Evolutionary conservation across 257 asterid species (phyloP).

Genomic region (Thymus quinquecostatus): DNA sequence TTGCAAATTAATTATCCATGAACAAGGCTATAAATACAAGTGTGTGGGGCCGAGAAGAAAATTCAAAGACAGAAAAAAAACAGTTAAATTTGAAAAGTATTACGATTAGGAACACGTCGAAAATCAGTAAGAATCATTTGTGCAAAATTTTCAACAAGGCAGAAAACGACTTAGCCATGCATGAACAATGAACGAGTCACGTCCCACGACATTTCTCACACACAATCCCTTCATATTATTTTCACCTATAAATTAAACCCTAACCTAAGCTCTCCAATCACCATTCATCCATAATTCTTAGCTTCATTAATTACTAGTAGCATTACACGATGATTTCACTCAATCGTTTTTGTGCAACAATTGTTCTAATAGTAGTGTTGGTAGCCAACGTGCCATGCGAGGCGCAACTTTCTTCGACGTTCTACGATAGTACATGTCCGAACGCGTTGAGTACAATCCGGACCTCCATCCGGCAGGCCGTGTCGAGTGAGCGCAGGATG

Average conservation of each 20-base stretch:
- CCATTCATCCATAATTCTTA: not conserved
- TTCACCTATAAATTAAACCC: not conserved
- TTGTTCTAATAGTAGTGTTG: not conserved
- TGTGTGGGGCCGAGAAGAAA: not conserved
- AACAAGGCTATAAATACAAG: not conserved
- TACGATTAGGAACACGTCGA: not conserved
- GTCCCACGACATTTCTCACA: not conserved
- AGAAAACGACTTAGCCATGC: not conserved
- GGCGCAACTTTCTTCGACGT: conserved; percentile 32
- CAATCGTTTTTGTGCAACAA: not conserved
- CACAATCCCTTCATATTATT: not conserved
- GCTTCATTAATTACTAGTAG: not conserved
- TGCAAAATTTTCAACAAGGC: not conserved
- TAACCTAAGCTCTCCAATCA: not conserved
- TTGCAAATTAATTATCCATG: not conserved
- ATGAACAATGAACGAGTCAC: not conserved
- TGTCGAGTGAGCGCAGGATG: conserved; percentile 32
- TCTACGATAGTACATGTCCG: conserved; percentile 32
- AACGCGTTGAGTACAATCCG: conserved; percentile 32
- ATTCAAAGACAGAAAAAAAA: not conserved
- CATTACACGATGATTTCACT: not conserved
- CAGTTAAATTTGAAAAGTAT: not conserved
- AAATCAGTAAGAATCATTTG: not conserved
- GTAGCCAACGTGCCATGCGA: not conserved
- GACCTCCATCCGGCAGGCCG: conserved; percentile 28